Evolutionary conservation across 805 yeast genomes (phyloP).

Genomic region (Barnettozyma sucrosica): DNA sequence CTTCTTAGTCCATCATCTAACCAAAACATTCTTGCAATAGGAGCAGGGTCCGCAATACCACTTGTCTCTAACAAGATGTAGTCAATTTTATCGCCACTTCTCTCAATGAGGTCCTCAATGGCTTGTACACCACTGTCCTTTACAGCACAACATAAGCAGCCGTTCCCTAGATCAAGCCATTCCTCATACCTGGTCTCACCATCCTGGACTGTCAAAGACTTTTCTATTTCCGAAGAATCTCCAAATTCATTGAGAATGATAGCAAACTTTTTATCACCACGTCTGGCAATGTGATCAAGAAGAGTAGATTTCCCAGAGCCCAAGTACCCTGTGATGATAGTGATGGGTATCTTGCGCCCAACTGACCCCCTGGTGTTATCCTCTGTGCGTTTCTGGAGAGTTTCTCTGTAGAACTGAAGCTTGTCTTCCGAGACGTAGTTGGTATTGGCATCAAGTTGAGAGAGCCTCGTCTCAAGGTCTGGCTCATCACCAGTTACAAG

Average conservation of each 20-base stretch:
- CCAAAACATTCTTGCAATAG: slow-evolving; percentile 97
- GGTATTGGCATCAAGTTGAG: slow-evolving; percentile 13
- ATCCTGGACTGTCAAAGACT: slow-evolving; percentile 64
- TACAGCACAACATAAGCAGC: slow-evolving; percentile 94
- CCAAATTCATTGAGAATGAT: slow-evolving; percentile 91
- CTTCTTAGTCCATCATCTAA: slow-evolving; percentile 83
- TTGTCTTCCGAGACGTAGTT: slow-evolving; percentile 14
- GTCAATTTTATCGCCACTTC: slow-evolving; percentile 70
- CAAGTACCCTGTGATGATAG: slow-evolving; percentile 89
- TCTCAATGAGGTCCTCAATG: slow-evolving; percentile 76
- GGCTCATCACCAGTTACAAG: slow-evolving; percentile 17
- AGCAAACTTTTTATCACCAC: slow-evolving; percentile 72
- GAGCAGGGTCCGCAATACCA: slow-evolving; percentile 97
- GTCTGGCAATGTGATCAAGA: slow-evolving; percentile 64
- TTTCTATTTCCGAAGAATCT: slow-evolving; percentile 84
- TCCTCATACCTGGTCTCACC: slow-evolving; percentile 63
- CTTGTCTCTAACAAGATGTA: slow-evolving; percentile 91
- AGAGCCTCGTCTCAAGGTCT: slow-evolving; percentile 23
- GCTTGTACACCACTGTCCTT: slow-evolving; percentile 94
- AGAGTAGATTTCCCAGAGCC: slow-evolving; percentile 94
- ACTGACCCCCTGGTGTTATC: slow-evolving; percentile 2
- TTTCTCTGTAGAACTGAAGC: slow-evolving; percentile 15
- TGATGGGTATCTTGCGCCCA: slow-evolving; percentile 67
- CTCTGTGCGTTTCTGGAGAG: slow-evolving; percentile 11
- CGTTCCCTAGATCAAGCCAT: slow-evolving; percentile 95